Conservation (phyloP, 1,284 basidiomycete species). For the Irpex lacteus region DNA sequence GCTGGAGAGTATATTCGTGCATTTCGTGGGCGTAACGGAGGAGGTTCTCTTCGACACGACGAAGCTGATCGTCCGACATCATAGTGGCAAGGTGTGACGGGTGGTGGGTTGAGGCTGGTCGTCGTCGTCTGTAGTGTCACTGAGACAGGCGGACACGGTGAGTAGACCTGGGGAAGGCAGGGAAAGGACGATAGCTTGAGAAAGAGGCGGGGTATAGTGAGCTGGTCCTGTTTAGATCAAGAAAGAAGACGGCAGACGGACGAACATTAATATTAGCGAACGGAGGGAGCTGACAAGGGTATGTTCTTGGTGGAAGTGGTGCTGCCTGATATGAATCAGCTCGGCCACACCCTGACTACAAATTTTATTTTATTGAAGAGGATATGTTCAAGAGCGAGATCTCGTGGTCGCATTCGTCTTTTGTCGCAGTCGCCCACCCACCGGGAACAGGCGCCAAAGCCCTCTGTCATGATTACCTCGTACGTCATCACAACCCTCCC, state of each 20-base stretch:
- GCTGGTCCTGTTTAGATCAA: background rate
- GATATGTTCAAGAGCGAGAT: background rate
- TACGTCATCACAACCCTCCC: background rate
- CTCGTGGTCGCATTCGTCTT: background rate
- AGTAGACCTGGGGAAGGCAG: background rate
- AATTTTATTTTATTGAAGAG: background rate
- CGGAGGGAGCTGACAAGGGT: background rate
- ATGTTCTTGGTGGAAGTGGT: conserved; percentile 1
- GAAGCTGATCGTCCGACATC: conserved; percentile 3
- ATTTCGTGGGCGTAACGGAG: conserved; percentile 31
- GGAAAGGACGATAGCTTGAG: background rate
- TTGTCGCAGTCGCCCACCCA: background rate
- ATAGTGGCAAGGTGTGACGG: conserved; percentile 66
- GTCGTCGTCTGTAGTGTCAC: background rate
- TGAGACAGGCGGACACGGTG: background rate
- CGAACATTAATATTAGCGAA: background rate
- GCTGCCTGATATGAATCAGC: conserved; percentile 8
- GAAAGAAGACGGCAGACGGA: background rate
- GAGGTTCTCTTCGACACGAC: conserved; percentile 39
- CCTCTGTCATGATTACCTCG: background rate
- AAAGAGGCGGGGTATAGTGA: background rate
- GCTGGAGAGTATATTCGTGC: conserved; percentile 30
- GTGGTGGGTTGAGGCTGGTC: background rate
- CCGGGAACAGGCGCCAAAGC: background rate
- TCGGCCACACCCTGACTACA: conserved; percentile 3